These are phyloP conservation scores for Coemansia sp. DNA, from an alignment of 192 early-diverging fungal species.

Conservation along the genomic window DNA sequence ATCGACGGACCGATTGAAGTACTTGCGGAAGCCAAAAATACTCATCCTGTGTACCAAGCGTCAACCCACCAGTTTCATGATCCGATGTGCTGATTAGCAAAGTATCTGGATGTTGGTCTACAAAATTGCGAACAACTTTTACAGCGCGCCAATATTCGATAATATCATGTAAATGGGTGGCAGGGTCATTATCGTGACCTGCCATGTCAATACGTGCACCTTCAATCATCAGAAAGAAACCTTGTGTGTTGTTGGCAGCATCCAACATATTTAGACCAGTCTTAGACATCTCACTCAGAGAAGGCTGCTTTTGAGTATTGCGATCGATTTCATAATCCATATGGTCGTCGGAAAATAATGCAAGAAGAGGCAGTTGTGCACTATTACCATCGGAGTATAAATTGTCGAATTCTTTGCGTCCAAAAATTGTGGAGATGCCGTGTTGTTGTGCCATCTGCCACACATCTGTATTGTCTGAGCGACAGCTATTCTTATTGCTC, in stretches of 20 bases:
- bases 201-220: constrained; percentile 63
- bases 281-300: constrained; percentile 56
- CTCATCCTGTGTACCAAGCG: constrained; percentile 50
- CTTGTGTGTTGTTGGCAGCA: constrained; percentile 13
- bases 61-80: constrained; percentile 65
- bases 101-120: constrained; percentile 52
- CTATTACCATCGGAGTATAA: constrained; percentile 2
- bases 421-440: constrained; percentile 9
- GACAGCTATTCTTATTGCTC: constrained; percentile 29
- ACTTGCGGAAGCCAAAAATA: constrained; percentile 57
- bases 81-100: constrained; percentile 59
- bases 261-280: constrained; percentile 45
- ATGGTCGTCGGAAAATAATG: constrained; percentile 49
- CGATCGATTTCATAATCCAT: constrained; percentile 59
- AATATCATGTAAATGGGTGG: constrained; percentile 60
- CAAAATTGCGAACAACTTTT: constrained; percentile 46
- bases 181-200: constrained; percentile 61
- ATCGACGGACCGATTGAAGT: constrained; percentile 22
- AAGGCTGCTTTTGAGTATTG: constrained; percentile 36
- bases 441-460: constrained; percentile 19
- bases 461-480: constrained; percentile 43
- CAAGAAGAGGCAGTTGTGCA: constrained; percentile 47
- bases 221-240: constrained; percentile 65
- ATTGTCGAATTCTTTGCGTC: constrained; percentile 25
- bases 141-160: constrained; percentile 59